Evolutionary conservation across 2,329 filamentous ascomycete genomes (phyloP).

Genomic region (Aquanectria penicillioides): DNA sequence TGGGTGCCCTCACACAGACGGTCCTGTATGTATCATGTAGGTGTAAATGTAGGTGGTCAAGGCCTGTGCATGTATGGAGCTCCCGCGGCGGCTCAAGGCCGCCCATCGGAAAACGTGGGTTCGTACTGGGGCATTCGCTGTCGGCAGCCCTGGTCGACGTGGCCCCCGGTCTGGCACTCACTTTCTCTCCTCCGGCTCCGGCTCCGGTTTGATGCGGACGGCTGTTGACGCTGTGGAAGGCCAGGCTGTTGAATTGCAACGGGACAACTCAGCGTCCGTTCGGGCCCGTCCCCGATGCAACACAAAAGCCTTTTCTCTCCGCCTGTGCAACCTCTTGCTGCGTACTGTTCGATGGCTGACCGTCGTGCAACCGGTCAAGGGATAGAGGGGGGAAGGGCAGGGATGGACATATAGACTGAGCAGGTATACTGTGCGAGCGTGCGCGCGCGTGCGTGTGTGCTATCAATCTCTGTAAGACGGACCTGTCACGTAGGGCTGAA

Average conservation of each 20-base stretch:
- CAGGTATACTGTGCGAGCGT: background rate
- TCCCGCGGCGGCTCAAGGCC: conserved; percentile 23
- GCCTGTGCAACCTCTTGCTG: conserved; percentile 1
- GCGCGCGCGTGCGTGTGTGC: background rate
- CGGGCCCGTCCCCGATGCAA: conserved; percentile 22
- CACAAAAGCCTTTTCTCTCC: conserved; percentile 5
- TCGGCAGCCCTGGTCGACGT: conserved; percentile 31
- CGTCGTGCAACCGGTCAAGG: background rate
- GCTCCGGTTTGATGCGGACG: conserved; percentile 19
- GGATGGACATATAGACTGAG: background rate
- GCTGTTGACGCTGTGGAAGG: conserved; percentile 6
- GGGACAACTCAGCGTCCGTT: conserved; percentile 36
- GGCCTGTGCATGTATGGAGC: conserved; percentile 8
- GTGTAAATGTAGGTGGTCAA: conserved; percentile 10
- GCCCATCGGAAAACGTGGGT: conserved; percentile 35
- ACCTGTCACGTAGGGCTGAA: conserved; percentile 26
- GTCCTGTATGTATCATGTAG: conserved; percentile 10
- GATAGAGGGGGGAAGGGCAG: background rate
- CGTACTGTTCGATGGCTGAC: background rate
- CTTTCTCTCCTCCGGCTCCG: conserved; percentile 27
- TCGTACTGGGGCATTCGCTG: conserved; percentile 24
- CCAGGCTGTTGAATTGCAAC: conserved; percentile 19
- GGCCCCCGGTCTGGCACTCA: conserved; percentile 33
- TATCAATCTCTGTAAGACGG: conserved; percentile 20
- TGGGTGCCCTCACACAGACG: background rate